Evolutionary conservation across 257 asterid species (phyloP).

Genomic region (Solanum chiquidenum): DNA sequence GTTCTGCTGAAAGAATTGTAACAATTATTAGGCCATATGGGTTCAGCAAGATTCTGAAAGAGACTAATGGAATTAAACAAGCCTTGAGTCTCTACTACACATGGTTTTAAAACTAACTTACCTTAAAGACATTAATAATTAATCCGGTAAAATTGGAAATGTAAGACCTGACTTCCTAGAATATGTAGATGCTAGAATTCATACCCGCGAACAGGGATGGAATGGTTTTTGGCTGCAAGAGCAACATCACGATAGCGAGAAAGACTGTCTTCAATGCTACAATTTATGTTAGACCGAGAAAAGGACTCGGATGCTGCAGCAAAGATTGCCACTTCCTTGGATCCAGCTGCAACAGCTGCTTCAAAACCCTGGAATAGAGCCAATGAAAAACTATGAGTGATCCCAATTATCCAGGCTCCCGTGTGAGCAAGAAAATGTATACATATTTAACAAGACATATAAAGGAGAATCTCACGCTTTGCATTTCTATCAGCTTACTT

Average conservation of each 20-base stretch:
- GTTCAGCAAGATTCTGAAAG: background rate
- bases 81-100: background rate
- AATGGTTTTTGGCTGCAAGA: slow-evolving; percentile 49
- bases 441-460: background rate
- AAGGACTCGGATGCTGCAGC: slow-evolving; percentile 94
- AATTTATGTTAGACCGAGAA: slow-evolving; percentile 69
- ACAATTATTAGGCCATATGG: background rate
- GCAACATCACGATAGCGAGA: slow-evolving; percentile 69
- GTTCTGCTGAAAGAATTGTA: background rate
- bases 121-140: background rate
- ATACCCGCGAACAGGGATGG: slow-evolving; percentile 88
- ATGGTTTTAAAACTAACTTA: background rate
- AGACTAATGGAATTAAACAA: background rate
- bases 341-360: slow-evolving; percentile 80
- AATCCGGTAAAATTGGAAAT: background rate
- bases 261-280: slow-evolving; percentile 77
- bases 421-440: background rate
- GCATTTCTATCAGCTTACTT: slow-evolving; percentile 29
- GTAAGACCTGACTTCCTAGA: background rate
- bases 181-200: slow-evolving; percentile 2
- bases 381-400: background rate
- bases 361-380: slow-evolving; percentile 56
- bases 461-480: background rate
- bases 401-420: background rate
- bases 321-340: slow-evolving; percentile 89